Evolutionary conservation across 306 rosid genomes (phyloP), one percentile per base, ranked within the genome.

Genomic region (Quercus berberidifolia): DNA sequence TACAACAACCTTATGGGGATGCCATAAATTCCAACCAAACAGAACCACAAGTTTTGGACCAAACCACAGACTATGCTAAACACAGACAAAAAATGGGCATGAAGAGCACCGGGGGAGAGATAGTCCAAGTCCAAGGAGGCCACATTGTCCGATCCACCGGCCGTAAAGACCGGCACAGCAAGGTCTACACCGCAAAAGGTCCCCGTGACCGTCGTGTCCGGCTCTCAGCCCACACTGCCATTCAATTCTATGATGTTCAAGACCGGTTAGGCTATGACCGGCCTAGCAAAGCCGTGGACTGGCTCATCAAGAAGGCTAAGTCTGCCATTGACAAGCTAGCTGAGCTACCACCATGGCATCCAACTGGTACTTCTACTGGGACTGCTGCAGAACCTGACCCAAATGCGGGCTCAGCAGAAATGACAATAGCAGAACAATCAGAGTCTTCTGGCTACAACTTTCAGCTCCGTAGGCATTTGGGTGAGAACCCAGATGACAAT

Each of bases 251-350:
- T 62, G 98, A 94, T 81, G 91, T 94, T 49, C 98, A 94, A 52
- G 97, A 94, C 76, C 91, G 97, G 1, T 79, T 92, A 18, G 97
- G 98, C 73, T 94, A 89, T 65, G 97, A 94, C 72, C 79, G 96
- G 9, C 94, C 97, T 4, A 94, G 96, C 82, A 92, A 89, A 71
- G 98, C 96, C 7, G 94, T 94, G 6, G 97, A 92, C 63, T 94
- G 97, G 97, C 98, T 94, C 81, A 94, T 94, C 85, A 88, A 83
- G 65, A 94, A 89, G 43, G 98, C 97, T 0, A 86, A 85, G 56
- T 71, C 85, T 49, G 83, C 97, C 85, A 94, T 92, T 59, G 94
- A 91, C 81, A 91, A 87, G 76, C 94, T 92, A 1, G 90, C 86
- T 0, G 90, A 89, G 88, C 92, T 91, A 31, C 93, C 95, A 12